These are phyloP conservation scores for Chaetomium globosum DNA, from an alignment of 2,329 filamentous ascomycete species.

Conservation along the genomic window DNA sequence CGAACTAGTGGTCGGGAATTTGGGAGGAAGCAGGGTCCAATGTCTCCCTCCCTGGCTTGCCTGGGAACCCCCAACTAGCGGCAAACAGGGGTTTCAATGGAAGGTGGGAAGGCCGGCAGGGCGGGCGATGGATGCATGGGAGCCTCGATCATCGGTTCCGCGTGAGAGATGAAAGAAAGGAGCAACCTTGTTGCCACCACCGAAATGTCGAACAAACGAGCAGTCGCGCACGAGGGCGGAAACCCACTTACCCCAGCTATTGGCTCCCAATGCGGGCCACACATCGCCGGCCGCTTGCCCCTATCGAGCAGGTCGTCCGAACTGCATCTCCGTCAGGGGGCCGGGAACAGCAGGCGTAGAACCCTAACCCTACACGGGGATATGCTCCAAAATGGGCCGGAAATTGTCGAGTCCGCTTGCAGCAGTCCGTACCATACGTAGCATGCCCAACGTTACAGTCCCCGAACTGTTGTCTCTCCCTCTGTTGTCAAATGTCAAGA, in stretches of 20 bases:
- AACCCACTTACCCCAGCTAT: conserved; percentile 15
- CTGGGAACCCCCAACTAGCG: neutral
- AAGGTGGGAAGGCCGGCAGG: neutral
- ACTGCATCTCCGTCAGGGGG: neutral
- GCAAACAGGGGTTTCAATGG: neutral
- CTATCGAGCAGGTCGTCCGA: conserved; percentile 29
- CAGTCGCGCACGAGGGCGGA: conserved; percentile 15
- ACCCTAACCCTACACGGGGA: conserved; percentile 17
- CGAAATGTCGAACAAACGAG: neutral
- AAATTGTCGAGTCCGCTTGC: neutral
- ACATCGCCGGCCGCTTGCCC: conserved; percentile 17
- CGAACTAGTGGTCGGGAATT: neutral
- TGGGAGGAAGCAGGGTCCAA: neutral
- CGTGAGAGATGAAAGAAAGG: conserved; percentile 14
- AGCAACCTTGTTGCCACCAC: conserved; percentile 23
- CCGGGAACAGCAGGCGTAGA: neutral
- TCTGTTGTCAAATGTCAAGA: neutral
- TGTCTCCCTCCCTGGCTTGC: conserved; percentile 4
- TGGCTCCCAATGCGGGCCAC: conserved; percentile 6
- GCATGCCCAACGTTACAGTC: neutral
- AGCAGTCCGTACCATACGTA: neutral
- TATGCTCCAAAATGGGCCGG: neutral
- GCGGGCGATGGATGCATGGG: neutral
- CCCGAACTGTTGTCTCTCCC: neutral
- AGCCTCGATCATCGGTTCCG: conserved; percentile 17